Evolutionary conservation across 805 yeast genomes (phyloP).

Genomic region (Kodamaea sagamina): DNA sequence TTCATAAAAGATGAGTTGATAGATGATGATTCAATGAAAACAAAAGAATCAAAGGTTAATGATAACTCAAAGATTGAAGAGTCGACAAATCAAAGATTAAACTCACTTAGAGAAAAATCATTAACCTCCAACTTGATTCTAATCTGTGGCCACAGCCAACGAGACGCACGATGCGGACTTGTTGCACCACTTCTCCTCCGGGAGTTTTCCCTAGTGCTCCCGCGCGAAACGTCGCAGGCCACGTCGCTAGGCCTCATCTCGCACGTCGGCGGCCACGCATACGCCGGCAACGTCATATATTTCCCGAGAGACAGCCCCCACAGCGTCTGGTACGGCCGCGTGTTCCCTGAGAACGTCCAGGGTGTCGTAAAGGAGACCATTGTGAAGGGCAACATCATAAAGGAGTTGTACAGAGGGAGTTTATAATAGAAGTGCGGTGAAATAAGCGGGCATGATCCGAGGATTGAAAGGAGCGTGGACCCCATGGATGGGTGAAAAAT

Average conservation of each 20-base stretch:
- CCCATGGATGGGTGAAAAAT: neutral
- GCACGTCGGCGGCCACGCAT: slow-evolving; percentile 85
- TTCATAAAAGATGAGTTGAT: too few relatives aligned
- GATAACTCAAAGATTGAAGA: too few relatives aligned
- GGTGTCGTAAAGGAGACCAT: slow-evolving; percentile 62
- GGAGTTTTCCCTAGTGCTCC: slow-evolving; percentile 51
- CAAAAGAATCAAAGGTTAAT: too few relatives aligned
- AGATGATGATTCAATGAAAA: too few relatives aligned
- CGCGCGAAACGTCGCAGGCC: slow-evolving; percentile 28
- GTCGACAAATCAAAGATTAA: slow-evolving; percentile 11
- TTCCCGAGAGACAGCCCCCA: slow-evolving; percentile 45
- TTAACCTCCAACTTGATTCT: slow-evolving; percentile 35
- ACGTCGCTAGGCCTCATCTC: slow-evolving; percentile 56
- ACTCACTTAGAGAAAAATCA: neutral
- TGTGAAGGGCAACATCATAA: slow-evolving; percentile 48
- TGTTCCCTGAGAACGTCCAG: slow-evolving; percentile 64
- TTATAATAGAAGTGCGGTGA: neutral
- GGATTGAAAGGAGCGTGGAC: neutral
- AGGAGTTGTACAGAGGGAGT: slow-evolving; percentile 57
- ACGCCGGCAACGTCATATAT: slow-evolving; percentile 77
- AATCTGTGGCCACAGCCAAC: slow-evolving; percentile 64
- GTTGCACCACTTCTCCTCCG: slow-evolving; percentile 57
- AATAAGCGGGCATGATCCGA: too few relatives aligned
- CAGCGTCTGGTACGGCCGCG: slow-evolving; percentile 76
- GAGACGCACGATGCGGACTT: slow-evolving; percentile 69